phyloP scores from a whole-genome alignment of 306 rosid species.

The Lathyrus aphaca region DNA sequence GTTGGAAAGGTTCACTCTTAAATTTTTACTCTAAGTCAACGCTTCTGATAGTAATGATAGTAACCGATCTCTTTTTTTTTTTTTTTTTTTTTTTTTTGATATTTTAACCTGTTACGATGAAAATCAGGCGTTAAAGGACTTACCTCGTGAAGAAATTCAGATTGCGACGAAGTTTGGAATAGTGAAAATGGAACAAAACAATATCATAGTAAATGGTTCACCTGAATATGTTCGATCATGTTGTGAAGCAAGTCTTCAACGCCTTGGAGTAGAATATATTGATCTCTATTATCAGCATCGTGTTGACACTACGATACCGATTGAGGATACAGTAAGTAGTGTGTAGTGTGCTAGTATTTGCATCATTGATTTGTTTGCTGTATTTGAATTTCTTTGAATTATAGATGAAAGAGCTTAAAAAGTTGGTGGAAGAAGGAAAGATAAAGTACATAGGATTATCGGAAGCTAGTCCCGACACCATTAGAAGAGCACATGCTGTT shows the following conservation, averaged over 20 bases:
- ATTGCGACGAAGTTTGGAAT: constrained; percentile 89
- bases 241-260: constrained; percentile 77
- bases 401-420: constrained; percentile 66
- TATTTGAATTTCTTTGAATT: not conserved
- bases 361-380: not conserved
- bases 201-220: constrained; percentile 59
- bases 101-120: not conserved
- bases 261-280: constrained; percentile 72
- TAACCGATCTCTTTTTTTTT: not conserved
- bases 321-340: constrained; percentile 66
- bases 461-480: constrained; percentile 67
- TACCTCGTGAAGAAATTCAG: constrained; percentile 75
- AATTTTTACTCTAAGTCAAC: not conserved
- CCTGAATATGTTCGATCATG: constrained; percentile 78
- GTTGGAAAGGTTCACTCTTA: constrained; percentile 61
- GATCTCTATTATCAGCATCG: constrained; percentile 92
- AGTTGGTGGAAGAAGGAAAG: constrained; percentile 68
- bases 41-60: not conserved
- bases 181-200: constrained; percentile 31
- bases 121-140: constrained; percentile 64
- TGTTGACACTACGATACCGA: constrained; percentile 69
- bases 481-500: constrained; percentile 75
- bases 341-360: too few species aligned
- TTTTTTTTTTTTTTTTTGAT: not conserved
- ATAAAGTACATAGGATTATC: constrained; percentile 67